Conservation (phyloP, 768 basidiomycete species). For the Auriscalpium microsporum region DNA sequence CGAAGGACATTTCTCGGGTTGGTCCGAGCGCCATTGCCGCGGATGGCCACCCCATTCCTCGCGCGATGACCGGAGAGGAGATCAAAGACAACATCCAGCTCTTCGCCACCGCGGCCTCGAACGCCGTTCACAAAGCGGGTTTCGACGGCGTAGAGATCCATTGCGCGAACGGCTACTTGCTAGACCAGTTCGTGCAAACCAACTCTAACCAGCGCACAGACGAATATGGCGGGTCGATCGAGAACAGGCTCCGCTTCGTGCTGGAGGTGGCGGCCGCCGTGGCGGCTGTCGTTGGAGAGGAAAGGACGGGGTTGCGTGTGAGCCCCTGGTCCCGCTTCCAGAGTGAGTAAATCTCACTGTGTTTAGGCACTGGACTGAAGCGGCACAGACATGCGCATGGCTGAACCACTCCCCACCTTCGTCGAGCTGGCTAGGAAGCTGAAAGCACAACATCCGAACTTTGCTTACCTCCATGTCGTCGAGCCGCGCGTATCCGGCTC, state of each 20-base stretch:
- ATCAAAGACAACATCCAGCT: conserved; percentile 40
- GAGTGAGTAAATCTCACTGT: conserved; percentile 16
- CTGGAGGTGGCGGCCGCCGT: conserved; percentile 49
- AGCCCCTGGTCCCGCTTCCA: conserved; percentile 39
- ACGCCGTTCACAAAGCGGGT: conserved; percentile 25
- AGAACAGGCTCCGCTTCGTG: conserved; percentile 48
- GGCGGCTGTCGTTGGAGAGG: conserved; percentile 40
- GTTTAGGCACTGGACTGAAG: too few relatives aligned
- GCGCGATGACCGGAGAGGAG: conserved; percentile 37
- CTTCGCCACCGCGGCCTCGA: conserved; percentile 29
- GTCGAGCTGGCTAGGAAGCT: conserved; percentile 19
- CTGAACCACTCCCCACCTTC: conserved; percentile 22
- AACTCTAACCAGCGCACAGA: conserved; percentile 52
- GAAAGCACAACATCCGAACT: conserved; percentile 7
- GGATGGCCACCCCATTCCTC: conserved; percentile 20
- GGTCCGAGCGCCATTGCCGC: conserved; percentile 20
- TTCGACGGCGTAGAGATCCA: conserved; percentile 60
- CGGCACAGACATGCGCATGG: conserved; percentile 17
- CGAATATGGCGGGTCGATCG: conserved; percentile 59
- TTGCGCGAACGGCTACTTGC: conserved; percentile 29
- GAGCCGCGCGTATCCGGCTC: conserved; percentile 16
- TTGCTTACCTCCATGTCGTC: conserved; percentile 23
- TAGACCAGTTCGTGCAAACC: conserved; percentile 57
- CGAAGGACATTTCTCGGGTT: conserved; percentile 18
- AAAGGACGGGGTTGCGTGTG: conserved; percentile 44